Evolutionary conservation across 345 rosid genomes (phyloP), one percentile per base, ranked within the genome.

Genomic region (Passiflora organensis): DNA sequence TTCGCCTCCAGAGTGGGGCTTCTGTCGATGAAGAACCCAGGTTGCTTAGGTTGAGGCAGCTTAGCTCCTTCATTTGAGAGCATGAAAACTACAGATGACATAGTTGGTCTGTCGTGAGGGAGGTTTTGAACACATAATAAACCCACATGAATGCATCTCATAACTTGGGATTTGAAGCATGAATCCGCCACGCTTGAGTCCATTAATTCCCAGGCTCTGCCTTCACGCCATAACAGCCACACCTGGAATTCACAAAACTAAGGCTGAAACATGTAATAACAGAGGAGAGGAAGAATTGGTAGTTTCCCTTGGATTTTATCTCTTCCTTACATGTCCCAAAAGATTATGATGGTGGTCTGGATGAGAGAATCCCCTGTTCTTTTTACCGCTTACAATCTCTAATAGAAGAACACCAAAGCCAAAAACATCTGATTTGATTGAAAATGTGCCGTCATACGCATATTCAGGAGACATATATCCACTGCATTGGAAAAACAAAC

Each of bases 191-290:
- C 15, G 10, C 53, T 10, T 49, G 5, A 5, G 13, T 49, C 53
- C 19, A 57, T 13, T 1, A 34, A 51, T 21, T 63, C 48, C 51
- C 20, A 25, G 22, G 48, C 53, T 15, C 59, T 47, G 13, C 53
- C 61, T 18, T 56, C 64, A 1, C n/a, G 54, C 64, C 57, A 72
- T 11, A 36, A 1, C 32, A 32, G 0, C 50, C 65, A 67, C 24
- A 58, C 62, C 65, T 48, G 32, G 10, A 34, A 54, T 12, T 41
- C 41, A 9, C 41, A 37, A 37, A 6, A 9, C 8, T 37, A n/a
- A n/a, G n/a, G n/a, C n/a, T n/a, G n/a, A n/a, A n/a, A n/a, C 8
- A 28, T 41, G n/a, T n/a, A n/a, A 1, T 5, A 41, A 11, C 5
- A 15, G 13, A 15, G 0, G n/a, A 41, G 14, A 8, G 13, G n/a